A percentile compares a stretch with the other conserved stretches of the same genome.
Evolutionary conservation across 495 filamentous ascomycete genomes (phyloP).

Genomic region (Hyaloscypha bicolor): DNA sequence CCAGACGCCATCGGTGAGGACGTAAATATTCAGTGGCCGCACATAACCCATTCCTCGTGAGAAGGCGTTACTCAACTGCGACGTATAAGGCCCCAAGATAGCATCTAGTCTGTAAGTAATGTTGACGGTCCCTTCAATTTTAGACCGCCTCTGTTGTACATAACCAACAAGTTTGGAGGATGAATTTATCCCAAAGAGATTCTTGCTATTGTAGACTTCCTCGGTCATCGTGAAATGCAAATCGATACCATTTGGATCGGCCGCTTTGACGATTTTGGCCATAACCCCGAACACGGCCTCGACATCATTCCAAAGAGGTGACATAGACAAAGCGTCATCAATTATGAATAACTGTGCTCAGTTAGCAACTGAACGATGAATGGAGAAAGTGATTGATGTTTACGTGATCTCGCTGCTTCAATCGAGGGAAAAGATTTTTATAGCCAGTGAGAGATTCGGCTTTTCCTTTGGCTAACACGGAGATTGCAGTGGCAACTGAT

Average conservation of each 20-base stretch:
- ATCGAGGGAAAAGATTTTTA: background rate
- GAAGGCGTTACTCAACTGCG: background rate
- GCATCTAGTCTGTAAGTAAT: too few species aligned
- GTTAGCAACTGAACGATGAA: background rate
- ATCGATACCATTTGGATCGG: constrained; percentile 10
- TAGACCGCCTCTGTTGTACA: too few species aligned
- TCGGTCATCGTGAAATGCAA: constrained; percentile 5
- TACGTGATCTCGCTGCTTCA: constrained; percentile 10
- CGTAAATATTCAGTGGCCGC: constrained; percentile 10
- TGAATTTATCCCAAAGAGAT: too few species aligned
- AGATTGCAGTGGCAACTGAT: too few species aligned
- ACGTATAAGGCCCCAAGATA: too few species aligned
- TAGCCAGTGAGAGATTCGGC: too few species aligned
- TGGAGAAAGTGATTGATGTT: too few species aligned
- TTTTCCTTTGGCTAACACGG: too few species aligned
- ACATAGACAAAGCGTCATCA: constrained; percentile 12
- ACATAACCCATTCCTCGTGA: background rate
- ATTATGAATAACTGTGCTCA: constrained; percentile 8
- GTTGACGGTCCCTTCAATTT: too few species aligned
- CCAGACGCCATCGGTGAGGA: constrained; percentile 12
- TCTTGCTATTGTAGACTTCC: background rate
- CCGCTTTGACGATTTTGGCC: constrained; percentile 7
- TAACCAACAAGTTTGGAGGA: too few species aligned
- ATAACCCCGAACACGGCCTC: background rate
- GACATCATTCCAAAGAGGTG: background rate